Evolutionary conservation across 2,329 filamentous ascomycete species (phyloP), one percentile per base, ranked within the genome.

Genomic region (Gaeumannomyces tritici): DNA sequence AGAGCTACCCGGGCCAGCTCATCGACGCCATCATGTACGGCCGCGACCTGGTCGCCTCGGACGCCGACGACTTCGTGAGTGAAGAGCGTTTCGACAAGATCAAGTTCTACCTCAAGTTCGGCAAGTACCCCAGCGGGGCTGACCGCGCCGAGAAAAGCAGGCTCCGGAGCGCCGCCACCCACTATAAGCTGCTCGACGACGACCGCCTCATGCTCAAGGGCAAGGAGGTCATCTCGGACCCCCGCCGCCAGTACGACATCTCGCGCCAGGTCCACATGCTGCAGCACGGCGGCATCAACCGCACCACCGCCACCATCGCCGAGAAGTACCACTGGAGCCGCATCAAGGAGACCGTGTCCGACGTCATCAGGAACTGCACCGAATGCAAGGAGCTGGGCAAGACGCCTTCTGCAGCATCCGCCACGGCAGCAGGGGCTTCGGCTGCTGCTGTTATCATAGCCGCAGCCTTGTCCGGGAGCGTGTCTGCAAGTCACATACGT

Each of bases 21-120:
- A 83, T 91, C 64, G 88, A 91, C 74, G 89, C 87, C 70, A 90
- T 91, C 73, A 90, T 91, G 65, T 91, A 89, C 75, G 92, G 92
- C 42, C 81, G 85, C 62, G 85, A 88, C 69, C 77, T 86, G 64
- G 77, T 76, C 64, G 76, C 72, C 71, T 69, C 79, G 51, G 88
- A 91, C 69, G 84, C 83, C 69, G 91, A 95, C 72, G 90, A 95
- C 73, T 88, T 90, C 73, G 89, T 93, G 70, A 93, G 89, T 74
- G 93, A 97, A 80, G 93, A 97, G 78, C 90, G 95, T 69, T 98
- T 98, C 80, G 93, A 97, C 80, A 97, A 97, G 81, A 98, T 98
- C 73, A 89, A 93, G 71, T 98, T 90, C 80, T 98, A 98, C 76
- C 86, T 98, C 72, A 96, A 96, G 77, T 91, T 93, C 74, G 89